Percentiles rank a stretch among this genome's conserved stretches.
Evolutionary conservation across 495 filamentous ascomycete genomes (phyloP).

Genomic region (Annulohypoxylon bovei): DNA sequence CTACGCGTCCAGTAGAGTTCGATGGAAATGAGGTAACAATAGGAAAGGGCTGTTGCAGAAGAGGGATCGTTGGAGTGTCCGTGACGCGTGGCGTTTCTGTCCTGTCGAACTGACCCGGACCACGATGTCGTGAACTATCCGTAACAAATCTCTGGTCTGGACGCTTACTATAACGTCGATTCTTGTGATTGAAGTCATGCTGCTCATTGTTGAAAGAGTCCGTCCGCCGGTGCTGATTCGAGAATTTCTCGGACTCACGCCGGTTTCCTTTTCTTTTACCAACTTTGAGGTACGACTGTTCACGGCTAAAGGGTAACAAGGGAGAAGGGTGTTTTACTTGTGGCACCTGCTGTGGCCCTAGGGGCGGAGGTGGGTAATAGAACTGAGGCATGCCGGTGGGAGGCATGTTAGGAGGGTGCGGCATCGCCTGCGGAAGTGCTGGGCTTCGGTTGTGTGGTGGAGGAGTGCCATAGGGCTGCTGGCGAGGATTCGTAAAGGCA

Average conservation of each 20-base stretch:
- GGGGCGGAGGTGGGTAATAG: slow-evolving; percentile 65
- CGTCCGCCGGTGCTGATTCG: slow-evolving; percentile 47
- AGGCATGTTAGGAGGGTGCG: slow-evolving; percentile 70
- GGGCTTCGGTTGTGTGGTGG: slow-evolving; percentile 71
- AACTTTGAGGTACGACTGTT: slow-evolving; percentile 42
- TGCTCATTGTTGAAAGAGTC: slow-evolving; percentile 46
- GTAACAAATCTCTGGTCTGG: slow-evolving; percentile 44
- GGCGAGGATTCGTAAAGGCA: slow-evolving; percentile 61
- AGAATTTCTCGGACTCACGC: slow-evolving; percentile 57
- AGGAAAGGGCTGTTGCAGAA: slow-evolving; percentile 44
- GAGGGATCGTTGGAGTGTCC: slow-evolving; percentile 41
- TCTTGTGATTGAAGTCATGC: slow-evolving; percentile 44
- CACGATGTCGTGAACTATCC: slow-evolving; percentile 32
- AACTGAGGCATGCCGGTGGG: slow-evolving; percentile 61
- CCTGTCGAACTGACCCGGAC: slow-evolving; percentile 20
- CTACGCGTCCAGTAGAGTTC: slow-evolving; percentile 46
- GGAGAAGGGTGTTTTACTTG: slow-evolving; percentile 73
- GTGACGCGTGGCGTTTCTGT: slow-evolving; percentile 29
- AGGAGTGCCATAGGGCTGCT: slow-evolving; percentile 40
- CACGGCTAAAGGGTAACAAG: slow-evolving; percentile 47
- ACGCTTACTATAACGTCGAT: slow-evolving; percentile 55
- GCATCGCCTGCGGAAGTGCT: slow-evolving; percentile 71
- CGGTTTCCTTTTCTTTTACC: slow-evolving; percentile 54
- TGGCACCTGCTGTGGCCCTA: slow-evolving; percentile 61
- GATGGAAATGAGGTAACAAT: slow-evolving; percentile 48